Evolutionary conservation across 2,329 filamentous ascomycete genomes (phyloP).

Genomic region (Chaetomiaceae sp.): DNA sequence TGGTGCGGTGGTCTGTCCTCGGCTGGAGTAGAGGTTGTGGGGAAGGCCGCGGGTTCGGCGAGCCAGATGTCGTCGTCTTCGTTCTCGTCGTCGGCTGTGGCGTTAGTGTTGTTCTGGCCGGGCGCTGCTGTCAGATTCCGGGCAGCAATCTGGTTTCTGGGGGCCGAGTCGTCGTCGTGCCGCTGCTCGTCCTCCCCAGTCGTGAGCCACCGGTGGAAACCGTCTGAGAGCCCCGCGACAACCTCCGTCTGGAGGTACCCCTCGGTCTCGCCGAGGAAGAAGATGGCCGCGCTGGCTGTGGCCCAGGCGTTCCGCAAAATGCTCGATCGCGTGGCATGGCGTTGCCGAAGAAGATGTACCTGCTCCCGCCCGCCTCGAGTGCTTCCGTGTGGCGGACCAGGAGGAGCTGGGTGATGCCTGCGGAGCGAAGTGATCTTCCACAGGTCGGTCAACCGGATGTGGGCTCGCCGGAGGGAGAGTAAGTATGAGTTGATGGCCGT

Average conservation of each 20-base stretch:
- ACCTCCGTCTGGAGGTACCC: constrained; percentile 88
- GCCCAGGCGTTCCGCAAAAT: constrained; percentile 84
- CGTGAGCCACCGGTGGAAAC: constrained; percentile 70
- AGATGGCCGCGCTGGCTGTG: constrained; percentile 77
- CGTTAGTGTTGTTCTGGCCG: too few species aligned
- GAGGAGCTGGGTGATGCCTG: constrained; percentile 68
- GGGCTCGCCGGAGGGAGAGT: constrained; percentile 75
- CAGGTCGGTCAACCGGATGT: constrained; percentile 74
- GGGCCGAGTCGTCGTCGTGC: constrained; percentile 16
- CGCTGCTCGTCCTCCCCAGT: constrained; percentile 33
- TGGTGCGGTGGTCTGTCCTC: constrained; percentile 28
- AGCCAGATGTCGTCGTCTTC: constrained; percentile 40
- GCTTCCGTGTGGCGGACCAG: constrained; percentile 56
- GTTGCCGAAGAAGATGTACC: constrained; percentile 55
- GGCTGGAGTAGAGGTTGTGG: constrained; percentile 11
- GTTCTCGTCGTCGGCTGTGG: constrained; percentile 13
- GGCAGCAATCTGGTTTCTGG: background rate
- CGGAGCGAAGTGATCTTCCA: constrained; percentile 81
- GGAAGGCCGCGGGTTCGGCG: constrained; percentile 22
- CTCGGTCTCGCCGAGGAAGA: constrained; percentile 82
- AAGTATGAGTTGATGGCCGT: constrained; percentile 83
- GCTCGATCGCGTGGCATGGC: constrained; percentile 56
- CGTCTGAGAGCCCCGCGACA: constrained; percentile 71
- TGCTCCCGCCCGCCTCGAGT: constrained; percentile 54
- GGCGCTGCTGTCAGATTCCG: too few species aligned